Evolutionary conservation across 331 rosid genomes (phyloP), one percentile per base, ranked within the genome.

Genomic region (Stylosanthes scabra): DNA sequence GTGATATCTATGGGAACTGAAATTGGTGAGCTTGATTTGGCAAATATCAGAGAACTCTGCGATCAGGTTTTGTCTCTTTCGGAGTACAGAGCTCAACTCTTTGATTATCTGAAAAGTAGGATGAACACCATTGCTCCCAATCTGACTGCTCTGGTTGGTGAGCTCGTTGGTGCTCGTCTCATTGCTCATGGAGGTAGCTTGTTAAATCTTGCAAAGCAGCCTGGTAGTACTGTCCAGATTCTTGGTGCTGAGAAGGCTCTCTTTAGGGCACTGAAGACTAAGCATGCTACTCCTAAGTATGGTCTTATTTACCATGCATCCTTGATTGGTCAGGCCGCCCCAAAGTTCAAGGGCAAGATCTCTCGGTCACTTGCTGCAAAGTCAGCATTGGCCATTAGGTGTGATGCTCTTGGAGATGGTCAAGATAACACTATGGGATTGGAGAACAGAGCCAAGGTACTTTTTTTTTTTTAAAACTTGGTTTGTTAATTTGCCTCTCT

Each of bases 191-290:
- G 97, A 1, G 99, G 99, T 63, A 91, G 99, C 79, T 84, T 94
- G 80, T 2, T 91, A 57, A 94, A 91, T 81, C 97, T 94, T 72
- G 93, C 99, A 8, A 94, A 94, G 88, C 97, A 94, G 88, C 99
- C 97, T 41, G 97, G 97, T 34, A 94, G 99, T 74, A 94, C 99
- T 0, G 90, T 94, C 28, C 97, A 94, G 85, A 94, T 94, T 83
- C 97, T 94, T 54, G 97, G 96, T 74, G 97, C 99, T 49, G 99
- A 91, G 75, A 94, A 94, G 87, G 97, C 99, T 63, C 96, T 94
- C 59, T 94, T 94, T 51, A 88, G 99, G 64, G 97, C 99, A 1
- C 68, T 94, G 75, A 94, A 94, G 80, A 94, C 99, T 11, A 91
- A 94, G 86, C 97, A 94, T 47, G 96, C 99, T 28, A 91, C 97